phyloP scores from a whole-genome alignment of 257 asterid genomes.

The Primulina eburnea region DNA sequence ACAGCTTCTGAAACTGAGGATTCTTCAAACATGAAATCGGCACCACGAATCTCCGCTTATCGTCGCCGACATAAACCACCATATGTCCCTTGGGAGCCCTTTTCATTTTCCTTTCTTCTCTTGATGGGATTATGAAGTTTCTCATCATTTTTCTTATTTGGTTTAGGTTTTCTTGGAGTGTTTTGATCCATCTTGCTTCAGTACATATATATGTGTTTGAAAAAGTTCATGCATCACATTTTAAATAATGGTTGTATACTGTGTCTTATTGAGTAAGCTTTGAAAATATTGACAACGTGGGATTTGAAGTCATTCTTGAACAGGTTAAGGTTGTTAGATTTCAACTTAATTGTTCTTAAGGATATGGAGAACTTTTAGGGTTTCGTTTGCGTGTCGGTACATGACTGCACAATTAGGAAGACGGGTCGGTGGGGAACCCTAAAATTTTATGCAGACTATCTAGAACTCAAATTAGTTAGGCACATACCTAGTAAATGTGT shows the following conservation, averaged over 20 bases:
- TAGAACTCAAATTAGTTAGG: no score
- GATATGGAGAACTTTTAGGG: no score
- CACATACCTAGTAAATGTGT: no score
- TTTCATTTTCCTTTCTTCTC: slow-evolving; percentile 12
- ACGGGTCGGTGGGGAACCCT: no score
- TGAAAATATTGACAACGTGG: slow-evolving; percentile 13
- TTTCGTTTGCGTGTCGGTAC: no score
- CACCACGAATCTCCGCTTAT: slow-evolving; percentile 43
- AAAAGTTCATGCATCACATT: no score
- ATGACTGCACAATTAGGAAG: no score
- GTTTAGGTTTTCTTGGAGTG: not conserved
- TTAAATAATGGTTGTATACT: slow-evolving; percentile 3
- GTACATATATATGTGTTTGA: not conserved
- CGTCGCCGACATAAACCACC: slow-evolving; percentile 61
- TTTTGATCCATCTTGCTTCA: not conserved
- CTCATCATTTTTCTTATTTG: slow-evolving; percentile 28
- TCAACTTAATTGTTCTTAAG: not conserved
- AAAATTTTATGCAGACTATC: no score
- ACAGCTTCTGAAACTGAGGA: slow-evolving; percentile 40
- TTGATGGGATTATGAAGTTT: not conserved
- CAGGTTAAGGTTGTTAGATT: not conserved
- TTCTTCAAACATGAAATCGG: slow-evolving; percentile 54
- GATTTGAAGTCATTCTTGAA: not conserved
- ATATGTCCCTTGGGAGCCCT: slow-evolving; percentile 60
- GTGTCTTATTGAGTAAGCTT: not conserved